Base-by-base conservation (phyloP, 768 basidiomycete species). In the Cystofilobasidium capitatum region DNA sequence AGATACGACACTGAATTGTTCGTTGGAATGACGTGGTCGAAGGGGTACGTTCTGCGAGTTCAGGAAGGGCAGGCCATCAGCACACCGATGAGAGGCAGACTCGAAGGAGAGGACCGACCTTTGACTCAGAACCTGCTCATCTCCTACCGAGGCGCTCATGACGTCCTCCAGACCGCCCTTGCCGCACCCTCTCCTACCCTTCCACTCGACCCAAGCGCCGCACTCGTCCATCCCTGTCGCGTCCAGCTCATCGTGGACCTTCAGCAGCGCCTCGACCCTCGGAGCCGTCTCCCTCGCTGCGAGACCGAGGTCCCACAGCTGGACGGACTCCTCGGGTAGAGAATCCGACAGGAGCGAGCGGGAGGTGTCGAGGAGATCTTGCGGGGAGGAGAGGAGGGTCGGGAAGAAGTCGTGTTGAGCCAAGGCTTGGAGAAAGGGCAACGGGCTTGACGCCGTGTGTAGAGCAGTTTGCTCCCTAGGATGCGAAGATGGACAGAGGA, bases 201-300 rank as follows among this genome's bases (percentile, higher is more conserved):
- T 87, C 89, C 88, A 89, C 65, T 88, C 88, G 14, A 88, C 86
- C 89, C 86, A 91, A 16, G 86, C 20, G 5, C 65, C 71, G 71
- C 60, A 74, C 58, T 8, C 68, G 59, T 1, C 63, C 60, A 49
- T n/a, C 29, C 55, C 33, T 86, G 2, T 81, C 84, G 72, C 86
- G 7, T 77, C 73, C 10, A 24, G 26, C 16, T 73, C 75, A 14
- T 74, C 76, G 74, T 85, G 84, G 61, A 86, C 82, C 74, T 87
- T 64, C 35, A 69, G 90, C 73, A 86, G 88, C 0, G 92, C 91
- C 67, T 90, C 85, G 33, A 97, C 82, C 72, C 85, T 86, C 0
- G 93, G 91, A 0, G 84, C 84, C 9, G 86, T 82, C 3, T 86
- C 83, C 71, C 93, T 89, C 62, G 93, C 79, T 0, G 85, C 87